Evolutionary conservation across 306 rosid species (phyloP).

Genomic region (Arachis hypogaea): DNA sequence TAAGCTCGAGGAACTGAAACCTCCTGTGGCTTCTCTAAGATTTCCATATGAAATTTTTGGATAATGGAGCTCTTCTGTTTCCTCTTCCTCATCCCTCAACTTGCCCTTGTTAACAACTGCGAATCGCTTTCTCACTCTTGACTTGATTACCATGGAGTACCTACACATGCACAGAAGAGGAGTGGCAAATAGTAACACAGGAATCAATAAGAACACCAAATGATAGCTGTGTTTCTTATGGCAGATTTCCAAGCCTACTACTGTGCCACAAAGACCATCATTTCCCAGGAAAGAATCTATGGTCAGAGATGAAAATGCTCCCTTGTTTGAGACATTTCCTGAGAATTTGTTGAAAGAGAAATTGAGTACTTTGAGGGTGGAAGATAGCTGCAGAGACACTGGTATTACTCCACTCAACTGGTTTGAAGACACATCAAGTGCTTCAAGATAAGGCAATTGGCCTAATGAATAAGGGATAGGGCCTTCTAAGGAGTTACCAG

Average conservation of each 20-base stretch:
- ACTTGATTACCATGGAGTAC: constrained; percentile 42
- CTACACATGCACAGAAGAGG: constrained; percentile 59
- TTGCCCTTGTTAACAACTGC: constrained; percentile 41
- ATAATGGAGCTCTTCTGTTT: constrained; percentile 53
- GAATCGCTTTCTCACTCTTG: constrained; percentile 41
- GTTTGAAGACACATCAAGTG: constrained; percentile 79
- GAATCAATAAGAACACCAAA: constrained; percentile 52
- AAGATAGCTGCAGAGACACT: constrained; percentile 57
- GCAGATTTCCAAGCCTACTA: constrained; percentile 71
- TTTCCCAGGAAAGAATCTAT: constrained; percentile 71
- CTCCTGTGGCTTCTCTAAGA: constrained; percentile 79
- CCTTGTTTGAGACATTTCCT: constrained; percentile 65
- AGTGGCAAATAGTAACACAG: constrained; percentile 58
- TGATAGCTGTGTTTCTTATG: constrained; percentile 47
- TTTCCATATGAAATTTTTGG: constrained; percentile 79
- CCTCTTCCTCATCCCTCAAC: constrained; percentile 53
- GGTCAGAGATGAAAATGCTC: constrained; percentile 66
- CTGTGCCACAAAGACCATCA: constrained; percentile 64
- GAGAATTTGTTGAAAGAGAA: constrained; percentile 81
- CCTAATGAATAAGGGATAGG: constrained; percentile 73
- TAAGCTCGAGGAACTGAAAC: constrained; percentile 67
- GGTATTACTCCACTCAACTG: constrained; percentile 68
- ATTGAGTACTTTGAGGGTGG: constrained; percentile 68
- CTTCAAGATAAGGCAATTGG: constrained; percentile 63
- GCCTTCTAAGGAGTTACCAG: constrained; percentile 68